phyloP scores from a whole-genome alignment of 78 protist genomes.

The Dictyostelium purpureum region DNA sequence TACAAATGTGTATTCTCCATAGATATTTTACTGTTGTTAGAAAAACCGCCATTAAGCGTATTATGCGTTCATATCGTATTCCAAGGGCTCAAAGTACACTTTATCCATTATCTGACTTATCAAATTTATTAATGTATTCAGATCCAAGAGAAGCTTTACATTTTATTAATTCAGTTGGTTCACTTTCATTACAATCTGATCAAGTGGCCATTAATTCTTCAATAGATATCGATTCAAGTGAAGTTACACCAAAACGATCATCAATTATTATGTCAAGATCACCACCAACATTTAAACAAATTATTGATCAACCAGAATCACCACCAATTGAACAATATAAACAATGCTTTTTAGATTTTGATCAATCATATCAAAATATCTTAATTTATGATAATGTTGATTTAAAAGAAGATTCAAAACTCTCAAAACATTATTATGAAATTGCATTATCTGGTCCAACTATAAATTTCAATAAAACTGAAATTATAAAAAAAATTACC shows the following conservation, averaged over 20 bases:
- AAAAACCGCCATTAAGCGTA: not conserved
- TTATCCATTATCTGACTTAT: conserved; percentile 18
- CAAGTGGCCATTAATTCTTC: not conserved
- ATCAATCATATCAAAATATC: not conserved
- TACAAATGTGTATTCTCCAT: conserved; percentile 48
- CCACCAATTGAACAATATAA: not conserved
- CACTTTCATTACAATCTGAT: conserved; percentile 16
- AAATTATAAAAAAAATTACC: too few relatives aligned
- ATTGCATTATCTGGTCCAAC: not conserved
- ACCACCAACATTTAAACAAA: conserved; percentile 23
- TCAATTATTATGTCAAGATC: not conserved
- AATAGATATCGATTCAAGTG: too few relatives aligned
- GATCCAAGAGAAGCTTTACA: not conserved
- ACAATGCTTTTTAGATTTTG: conserved; percentile 1
- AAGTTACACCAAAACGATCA: conserved; percentile 4
- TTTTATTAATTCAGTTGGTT: not conserved
- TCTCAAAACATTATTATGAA: not conserved
- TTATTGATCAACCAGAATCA: conserved; percentile 48
- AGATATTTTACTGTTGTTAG: conserved; percentile 26
- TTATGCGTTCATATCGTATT: not conserved
- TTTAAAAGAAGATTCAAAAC: not conserved
- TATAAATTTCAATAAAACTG: too few relatives aligned
- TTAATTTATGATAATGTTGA: not conserved
- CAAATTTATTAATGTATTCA: not conserved
- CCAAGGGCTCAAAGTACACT: not conserved